Conservation (phyloP, 106 monocot genomes). For the Dactylorhiza incarnata region DNA sequence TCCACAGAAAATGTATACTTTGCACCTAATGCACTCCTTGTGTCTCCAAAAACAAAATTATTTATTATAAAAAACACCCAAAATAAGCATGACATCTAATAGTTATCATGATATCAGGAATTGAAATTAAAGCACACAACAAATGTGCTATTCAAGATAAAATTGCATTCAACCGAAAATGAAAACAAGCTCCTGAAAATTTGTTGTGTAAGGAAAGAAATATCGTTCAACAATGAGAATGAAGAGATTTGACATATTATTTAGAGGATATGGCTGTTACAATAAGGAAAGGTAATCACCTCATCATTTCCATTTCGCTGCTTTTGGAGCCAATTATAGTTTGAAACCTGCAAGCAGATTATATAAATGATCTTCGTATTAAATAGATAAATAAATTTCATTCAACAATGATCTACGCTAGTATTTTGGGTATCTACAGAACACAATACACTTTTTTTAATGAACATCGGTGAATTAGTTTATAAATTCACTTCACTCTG, state of each 20-base stretch:
- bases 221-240: background rate
- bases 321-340: conserved; percentile 94
- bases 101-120: no score
- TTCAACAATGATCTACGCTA: background rate
- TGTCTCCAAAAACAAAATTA: no score
- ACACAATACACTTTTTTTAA: background rate
- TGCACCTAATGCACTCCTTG: no score
- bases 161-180: background rate
- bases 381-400: background rate
- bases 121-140: no score
- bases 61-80: no score
- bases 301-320: conserved; percentile 89
- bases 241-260: background rate
- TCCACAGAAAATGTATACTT: no score
- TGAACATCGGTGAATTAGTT: background rate
- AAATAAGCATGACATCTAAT: no score
- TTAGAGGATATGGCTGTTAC: background rate
- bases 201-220: background rate
- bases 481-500: background rate
- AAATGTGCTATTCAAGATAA: no score
- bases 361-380: background rate
- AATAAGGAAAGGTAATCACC: conserved; percentile 26
- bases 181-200: background rate
- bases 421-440: background rate
- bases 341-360: conserved; percentile 42